Conservation (phyloP, 2,329 filamentous ascomycete genomes). For the Venturia oleaginea region DNA sequence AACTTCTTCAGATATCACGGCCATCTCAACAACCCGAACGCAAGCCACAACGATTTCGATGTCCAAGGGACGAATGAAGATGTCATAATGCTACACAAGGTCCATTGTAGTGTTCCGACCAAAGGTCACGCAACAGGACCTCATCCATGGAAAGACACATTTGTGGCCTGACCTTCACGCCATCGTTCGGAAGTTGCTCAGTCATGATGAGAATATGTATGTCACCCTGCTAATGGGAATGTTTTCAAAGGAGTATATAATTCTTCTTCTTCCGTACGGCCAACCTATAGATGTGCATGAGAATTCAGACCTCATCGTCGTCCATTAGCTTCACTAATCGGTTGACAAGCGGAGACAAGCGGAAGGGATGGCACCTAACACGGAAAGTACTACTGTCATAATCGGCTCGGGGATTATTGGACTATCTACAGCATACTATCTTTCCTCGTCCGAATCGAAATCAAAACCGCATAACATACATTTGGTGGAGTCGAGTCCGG, state of each 20-base stretch:
- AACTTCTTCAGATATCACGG: background rate
- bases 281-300: background rate
- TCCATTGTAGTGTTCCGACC: background rate
- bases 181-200: background rate
- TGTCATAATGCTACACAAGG: background rate
- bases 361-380: background rate
- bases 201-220: background rate
- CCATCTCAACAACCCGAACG: background rate
- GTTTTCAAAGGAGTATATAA: background rate
- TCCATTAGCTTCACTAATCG: background rate
- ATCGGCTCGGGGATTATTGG: conserved; percentile 38
- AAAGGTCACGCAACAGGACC: background rate
- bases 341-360: background rate
- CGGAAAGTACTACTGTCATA: conserved; percentile 24
- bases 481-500: conserved; percentile 46
- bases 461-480: conserved; percentile 41
- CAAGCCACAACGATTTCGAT: background rate
- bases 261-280: background rate
- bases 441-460: conserved; percentile 37
- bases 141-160: background rate
- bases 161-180: conserved; percentile 5
- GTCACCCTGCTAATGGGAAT: background rate
- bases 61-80: background rate
- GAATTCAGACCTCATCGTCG: background rate
- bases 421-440: conserved; percentile 50